These are phyloP conservation scores for Gelatoporia subvermispora DNA, from an alignment of 768 basidiomycete species.

Conservation along the genomic window DNA sequence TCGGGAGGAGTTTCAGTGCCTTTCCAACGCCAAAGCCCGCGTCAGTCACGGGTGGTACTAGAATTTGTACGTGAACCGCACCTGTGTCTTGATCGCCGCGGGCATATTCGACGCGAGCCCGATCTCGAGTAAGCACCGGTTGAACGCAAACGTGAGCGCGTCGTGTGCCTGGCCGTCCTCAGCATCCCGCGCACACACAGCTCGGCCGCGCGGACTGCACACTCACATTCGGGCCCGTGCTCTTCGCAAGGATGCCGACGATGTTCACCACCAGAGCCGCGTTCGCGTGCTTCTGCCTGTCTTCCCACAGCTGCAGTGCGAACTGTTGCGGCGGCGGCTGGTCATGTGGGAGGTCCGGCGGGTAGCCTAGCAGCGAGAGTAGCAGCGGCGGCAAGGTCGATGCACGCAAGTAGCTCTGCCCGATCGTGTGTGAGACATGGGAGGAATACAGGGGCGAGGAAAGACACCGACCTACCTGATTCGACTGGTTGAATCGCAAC, in stretches of 20 bases:
- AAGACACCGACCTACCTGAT: slow-evolving; percentile 57
- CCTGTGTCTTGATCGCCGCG: slow-evolving; percentile 81
- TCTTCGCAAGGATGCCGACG: slow-evolving; percentile 80
- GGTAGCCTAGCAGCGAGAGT: slow-evolving; percentile 67
- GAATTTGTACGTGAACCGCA: slow-evolving; percentile 30
- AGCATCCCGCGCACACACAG: no score
- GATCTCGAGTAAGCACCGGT: slow-evolving; percentile 81
- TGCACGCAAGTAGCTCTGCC: slow-evolving; percentile 93
- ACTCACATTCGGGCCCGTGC: slow-evolving; percentile 62
- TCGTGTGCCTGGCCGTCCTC: slow-evolving; percentile 45
- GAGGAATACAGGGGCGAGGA: not conserved
- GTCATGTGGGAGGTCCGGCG: slow-evolving; percentile 52
- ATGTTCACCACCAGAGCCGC: slow-evolving; percentile 74
- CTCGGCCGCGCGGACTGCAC: not conserved
- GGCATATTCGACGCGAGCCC: slow-evolving; percentile 94
- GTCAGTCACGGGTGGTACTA: not conserved
- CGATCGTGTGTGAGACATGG: slow-evolving; percentile 6
- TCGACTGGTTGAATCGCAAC: slow-evolving; percentile 88
- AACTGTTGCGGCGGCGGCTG: slow-evolving; percentile 79
- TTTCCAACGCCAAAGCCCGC: slow-evolving; percentile 11
- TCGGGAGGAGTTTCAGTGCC: slow-evolving; percentile 57
- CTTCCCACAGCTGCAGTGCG: slow-evolving; percentile 94
- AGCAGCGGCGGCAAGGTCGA: slow-evolving; percentile 67
- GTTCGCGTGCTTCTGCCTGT: slow-evolving; percentile 75
- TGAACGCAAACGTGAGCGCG: slow-evolving; percentile 39